phyloP scores from a whole-genome alignment of 2,329 filamentous ascomycete species.

The Fusarium fujikuroi region DNA sequence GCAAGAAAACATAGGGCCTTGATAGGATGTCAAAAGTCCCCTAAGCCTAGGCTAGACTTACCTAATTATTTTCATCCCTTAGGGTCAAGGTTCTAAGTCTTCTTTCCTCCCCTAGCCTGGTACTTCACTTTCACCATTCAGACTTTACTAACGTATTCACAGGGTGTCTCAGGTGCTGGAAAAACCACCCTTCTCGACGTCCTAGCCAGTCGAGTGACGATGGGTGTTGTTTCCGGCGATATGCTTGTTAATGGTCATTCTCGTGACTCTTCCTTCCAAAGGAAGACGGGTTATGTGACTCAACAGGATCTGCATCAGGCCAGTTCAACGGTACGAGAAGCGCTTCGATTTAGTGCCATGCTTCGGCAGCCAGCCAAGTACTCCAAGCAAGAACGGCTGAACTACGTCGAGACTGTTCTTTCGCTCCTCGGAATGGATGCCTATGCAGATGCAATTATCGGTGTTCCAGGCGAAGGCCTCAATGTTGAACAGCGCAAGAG shows the following conservation, averaged over 20 bases:
- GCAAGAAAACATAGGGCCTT: too few species aligned
- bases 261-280: slow-evolving; percentile 81
- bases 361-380: slow-evolving; percentile 79
- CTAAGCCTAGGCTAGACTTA: too few species aligned
- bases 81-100: too few species aligned
- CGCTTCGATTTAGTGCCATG: slow-evolving; percentile 81
- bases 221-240: slow-evolving; percentile 86
- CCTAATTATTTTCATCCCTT: too few species aligned
- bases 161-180: slow-evolving; percentile 78
- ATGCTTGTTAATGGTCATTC: slow-evolving; percentile 72
- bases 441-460: slow-evolving; percentile 70
- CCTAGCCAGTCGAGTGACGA: slow-evolving; percentile 81
- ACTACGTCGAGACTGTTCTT: slow-evolving; percentile 82
- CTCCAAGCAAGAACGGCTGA: slow-evolving; percentile 75
- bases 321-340: slow-evolving; percentile 84
- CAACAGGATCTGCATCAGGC: slow-evolving; percentile 86
- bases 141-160: fast-evolving
- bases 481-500: slow-evolving; percentile 69
- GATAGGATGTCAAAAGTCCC: too few species aligned
- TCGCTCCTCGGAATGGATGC: slow-evolving; percentile 70
- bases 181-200: slow-evolving; percentile 89
- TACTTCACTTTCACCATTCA: too few species aligned
- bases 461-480: slow-evolving; percentile 65
- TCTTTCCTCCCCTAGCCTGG: not conserved
- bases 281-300: slow-evolving; percentile 89